A percentile compares a stretch with the other conserved stretches of the same genome.
Conservation (phyloP, 2,329 filamentous ascomycete species). For the Chrysoporthe austroafricana region DNA sequence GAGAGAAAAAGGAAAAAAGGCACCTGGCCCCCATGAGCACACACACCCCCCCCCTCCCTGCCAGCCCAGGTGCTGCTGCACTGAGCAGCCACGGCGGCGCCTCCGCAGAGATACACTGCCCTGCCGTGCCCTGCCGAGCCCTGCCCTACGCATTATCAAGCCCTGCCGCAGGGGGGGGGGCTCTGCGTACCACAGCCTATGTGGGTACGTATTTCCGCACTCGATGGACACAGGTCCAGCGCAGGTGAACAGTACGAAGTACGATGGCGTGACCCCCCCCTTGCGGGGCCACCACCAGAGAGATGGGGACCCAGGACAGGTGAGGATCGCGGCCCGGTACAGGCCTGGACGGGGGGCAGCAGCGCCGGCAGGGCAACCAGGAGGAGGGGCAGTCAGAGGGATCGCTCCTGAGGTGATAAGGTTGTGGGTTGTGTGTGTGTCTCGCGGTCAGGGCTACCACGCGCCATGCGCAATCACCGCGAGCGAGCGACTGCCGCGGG, state of each 20-base stretch:
- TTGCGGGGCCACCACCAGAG: not conserved
- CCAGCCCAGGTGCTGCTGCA: not conserved
- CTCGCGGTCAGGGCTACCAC: constrained; percentile 3
- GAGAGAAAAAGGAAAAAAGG: not conserved
- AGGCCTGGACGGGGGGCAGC: not conserved
- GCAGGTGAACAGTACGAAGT: not conserved
- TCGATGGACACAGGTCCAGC: not conserved
- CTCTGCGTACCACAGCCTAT: not conserved
- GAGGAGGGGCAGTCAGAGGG: not conserved
- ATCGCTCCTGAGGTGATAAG: not conserved
- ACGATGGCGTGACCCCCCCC: not conserved
- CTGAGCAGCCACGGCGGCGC: not conserved
- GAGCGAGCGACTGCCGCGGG: not conserved
- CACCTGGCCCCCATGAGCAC: not conserved
- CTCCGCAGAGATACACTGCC: constrained; percentile 1
- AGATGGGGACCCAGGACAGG: not conserved
- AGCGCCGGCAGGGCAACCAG: not conserved
- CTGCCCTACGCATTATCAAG: not conserved
- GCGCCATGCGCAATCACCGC: not conserved
- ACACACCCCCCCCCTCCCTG: not conserved
- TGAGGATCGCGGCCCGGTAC: not conserved
- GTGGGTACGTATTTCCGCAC: constrained; percentile 6
- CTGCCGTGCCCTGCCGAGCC: not conserved
- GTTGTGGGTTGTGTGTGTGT: not conserved
- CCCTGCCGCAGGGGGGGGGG: not conserved